Percentiles rank a stretch among this genome's conserved stretches.
Evolutionary conservation across 78 protist species (phyloP).

Genomic region (Dictyostelium intermedium): DNA sequence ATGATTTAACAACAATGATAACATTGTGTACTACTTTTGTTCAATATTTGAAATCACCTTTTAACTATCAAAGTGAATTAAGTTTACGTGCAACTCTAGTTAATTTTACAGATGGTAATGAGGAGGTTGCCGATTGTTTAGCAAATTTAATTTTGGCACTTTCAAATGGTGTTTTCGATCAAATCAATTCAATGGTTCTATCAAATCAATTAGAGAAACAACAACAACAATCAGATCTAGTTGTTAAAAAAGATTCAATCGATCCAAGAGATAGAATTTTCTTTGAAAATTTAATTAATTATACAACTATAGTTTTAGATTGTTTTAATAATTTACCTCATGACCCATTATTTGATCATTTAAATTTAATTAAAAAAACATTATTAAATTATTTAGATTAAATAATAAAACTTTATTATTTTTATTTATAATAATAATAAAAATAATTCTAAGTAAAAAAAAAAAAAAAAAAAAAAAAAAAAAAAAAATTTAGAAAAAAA

Average conservation of each 20-base stretch:
- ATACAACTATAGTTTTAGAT: neutral
- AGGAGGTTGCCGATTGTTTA: conserved; percentile 28
- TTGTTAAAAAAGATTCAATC: neutral
- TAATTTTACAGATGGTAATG: neutral
- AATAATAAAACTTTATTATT: neutral
- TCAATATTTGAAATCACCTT: conserved; percentile 50
- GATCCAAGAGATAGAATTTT: conserved; percentile 23
- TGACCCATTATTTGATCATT: neutral
- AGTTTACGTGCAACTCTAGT: conserved; percentile 25
- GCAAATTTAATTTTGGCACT: conserved; percentile 40
- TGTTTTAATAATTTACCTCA: neutral
- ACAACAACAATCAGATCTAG: neutral
- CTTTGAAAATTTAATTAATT: neutral
- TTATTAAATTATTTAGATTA: conserved; percentile 6
- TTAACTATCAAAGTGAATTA: conserved; percentile 32
- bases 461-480: too few species aligned
- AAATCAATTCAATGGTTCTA: neutral
- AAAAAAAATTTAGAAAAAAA: too few species aligned
- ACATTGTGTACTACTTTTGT: conserved; percentile 17
- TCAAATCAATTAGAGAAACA: neutral
- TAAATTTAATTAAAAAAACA: neutral
- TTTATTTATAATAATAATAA: too few species aligned
- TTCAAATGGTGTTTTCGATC: conserved; percentile 41
- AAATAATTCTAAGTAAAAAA: too few species aligned
- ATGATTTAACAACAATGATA: neutral